Percentiles rank a stretch among this genome's conserved stretches.
These are phyloP conservation scores for Cucurbita moschata DNA, from an alignment of 306 rosid genomes.

Conservation along the genomic window DNA sequence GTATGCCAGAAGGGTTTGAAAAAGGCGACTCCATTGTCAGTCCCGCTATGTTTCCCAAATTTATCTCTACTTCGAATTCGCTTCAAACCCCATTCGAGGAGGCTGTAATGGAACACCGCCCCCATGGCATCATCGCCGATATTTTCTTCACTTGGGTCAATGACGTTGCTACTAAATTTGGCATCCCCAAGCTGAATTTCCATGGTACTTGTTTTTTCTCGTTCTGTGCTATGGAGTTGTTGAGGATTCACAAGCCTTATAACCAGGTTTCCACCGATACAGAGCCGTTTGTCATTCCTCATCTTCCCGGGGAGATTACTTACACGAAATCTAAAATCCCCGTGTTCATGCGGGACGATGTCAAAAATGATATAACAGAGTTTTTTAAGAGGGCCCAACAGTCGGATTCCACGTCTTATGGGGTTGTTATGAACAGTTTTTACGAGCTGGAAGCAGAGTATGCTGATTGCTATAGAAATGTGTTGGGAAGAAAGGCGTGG, in stretches of 20 bases:
- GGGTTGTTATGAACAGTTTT: conserved; percentile 19
- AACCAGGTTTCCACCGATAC: conserved; percentile 19
- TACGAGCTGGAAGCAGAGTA: conserved; percentile 22
- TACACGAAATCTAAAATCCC: conserved; percentile 23
- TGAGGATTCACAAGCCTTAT: conserved; percentile 24
- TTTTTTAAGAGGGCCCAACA: not conserved
- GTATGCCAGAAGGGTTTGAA: conserved; percentile 40
- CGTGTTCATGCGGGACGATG: not conserved
- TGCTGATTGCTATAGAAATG: conserved; percentile 17
- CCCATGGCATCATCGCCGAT: conserved; percentile 36
- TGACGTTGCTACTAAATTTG: conserved; percentile 28
- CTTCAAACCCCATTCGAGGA: conserved; percentile 25
- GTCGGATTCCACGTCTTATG: not conserved
- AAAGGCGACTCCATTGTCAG: conserved; percentile 4
- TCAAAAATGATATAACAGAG: not conserved
- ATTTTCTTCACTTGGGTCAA: conserved; percentile 28
- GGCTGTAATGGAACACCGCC: conserved; percentile 15
- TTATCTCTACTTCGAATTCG: conserved; percentile 15
- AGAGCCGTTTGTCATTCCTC: conserved; percentile 31
- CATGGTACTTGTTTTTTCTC: conserved; percentile 37
- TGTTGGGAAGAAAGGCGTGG: conserved; percentile 17
- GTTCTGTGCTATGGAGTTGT: conserved; percentile 9
- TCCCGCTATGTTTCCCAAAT: not conserved
- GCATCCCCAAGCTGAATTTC: conserved; percentile 44
- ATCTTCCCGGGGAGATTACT: conserved; percentile 28